Evolutionary conservation across 768 basidiomycete species (phyloP), one percentile per base, ranked within the genome.

Genomic region (Phallus indusiatus): DNA sequence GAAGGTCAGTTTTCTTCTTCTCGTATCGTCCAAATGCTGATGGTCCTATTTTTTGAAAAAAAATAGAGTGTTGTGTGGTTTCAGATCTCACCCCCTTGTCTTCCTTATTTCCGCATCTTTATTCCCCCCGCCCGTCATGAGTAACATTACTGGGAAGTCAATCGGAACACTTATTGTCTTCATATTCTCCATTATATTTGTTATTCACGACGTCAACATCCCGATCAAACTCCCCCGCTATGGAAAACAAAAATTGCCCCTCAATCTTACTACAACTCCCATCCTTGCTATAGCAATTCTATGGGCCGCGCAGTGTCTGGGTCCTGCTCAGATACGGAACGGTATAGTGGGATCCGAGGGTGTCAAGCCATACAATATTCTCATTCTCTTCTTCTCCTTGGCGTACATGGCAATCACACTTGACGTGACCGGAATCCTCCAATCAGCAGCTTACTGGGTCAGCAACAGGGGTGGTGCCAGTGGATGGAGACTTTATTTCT

Each of bases 381-480:
- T 98, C 69, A 90, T 91, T 22, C 74, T 98, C 1, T 97, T 98
- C 73, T 84, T 92, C 65, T 90, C 88, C 2, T 76, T 96, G 53
- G 76, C 94, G 0, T 97, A 97, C 72, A 86, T 96, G 77, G 85
- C 93, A 5, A 86, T 96, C 35, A 90, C 94, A 0, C 78, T 97
- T 47, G 95, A 97, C 66, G 80, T 86, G 8, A 93, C 93, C 0
- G 95, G 95, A 5, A 76, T 94, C 16, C 77, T 98, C 4, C 83
- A 88, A 53, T 86, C 88, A 14, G 83, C 93, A 1, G 94, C 94
- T 0, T 93, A 91, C 72, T 88, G 84, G 82, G 91, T 96, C 64
- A 85, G 85, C 62, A 86, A 88, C 62, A 81, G 79, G 67, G 88
- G 90, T 21, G 88, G 91, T 2, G 69, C 75, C 6, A 82, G 83